phyloP scores from a whole-genome alignment of 2,329 filamentous ascomycete species.

The Diaporthe vaccinii region DNA sequence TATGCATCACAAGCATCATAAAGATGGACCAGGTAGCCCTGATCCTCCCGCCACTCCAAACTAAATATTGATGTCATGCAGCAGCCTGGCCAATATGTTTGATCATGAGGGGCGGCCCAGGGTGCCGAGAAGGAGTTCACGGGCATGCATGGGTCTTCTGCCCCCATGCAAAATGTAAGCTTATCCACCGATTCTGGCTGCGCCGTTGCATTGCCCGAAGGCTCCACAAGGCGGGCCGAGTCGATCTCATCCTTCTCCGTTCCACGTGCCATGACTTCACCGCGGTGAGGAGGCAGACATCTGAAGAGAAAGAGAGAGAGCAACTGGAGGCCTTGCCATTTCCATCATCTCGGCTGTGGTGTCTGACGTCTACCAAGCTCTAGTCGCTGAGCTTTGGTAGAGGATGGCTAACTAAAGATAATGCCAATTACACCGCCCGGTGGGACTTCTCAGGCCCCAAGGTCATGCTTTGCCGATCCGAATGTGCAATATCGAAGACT shows the following conservation, averaged over 20 bases:
- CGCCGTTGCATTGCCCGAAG: neutral
- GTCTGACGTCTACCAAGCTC: neutral
- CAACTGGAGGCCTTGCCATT: neutral
- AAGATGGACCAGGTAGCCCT: neutral
- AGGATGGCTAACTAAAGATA: neutral
- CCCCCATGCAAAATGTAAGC: slow-evolving; percentile 14
- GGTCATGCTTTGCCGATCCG: neutral
- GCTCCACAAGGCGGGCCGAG: neutral
- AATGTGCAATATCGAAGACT: too few relatives aligned
- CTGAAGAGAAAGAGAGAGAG: neutral
- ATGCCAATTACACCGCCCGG: neutral
- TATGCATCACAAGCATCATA: neutral
- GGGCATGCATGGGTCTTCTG: neutral
- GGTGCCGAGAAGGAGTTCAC: neutral
- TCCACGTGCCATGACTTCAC: neutral
- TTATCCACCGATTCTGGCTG: slow-evolving; percentile 5
- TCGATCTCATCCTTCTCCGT: neutral
- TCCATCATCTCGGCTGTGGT: neutral
- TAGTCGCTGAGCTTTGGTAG: neutral
- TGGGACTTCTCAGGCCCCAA: neutral
- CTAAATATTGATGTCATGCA: neutral
- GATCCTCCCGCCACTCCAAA: neutral
- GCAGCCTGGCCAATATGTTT: neutral
- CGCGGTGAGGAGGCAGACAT: neutral
- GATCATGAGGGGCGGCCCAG: neutral